Evolutionary conservation across 192 early-diverging fungal species (phyloP).

Genomic region (Rhizophagus clarus): DNA sequence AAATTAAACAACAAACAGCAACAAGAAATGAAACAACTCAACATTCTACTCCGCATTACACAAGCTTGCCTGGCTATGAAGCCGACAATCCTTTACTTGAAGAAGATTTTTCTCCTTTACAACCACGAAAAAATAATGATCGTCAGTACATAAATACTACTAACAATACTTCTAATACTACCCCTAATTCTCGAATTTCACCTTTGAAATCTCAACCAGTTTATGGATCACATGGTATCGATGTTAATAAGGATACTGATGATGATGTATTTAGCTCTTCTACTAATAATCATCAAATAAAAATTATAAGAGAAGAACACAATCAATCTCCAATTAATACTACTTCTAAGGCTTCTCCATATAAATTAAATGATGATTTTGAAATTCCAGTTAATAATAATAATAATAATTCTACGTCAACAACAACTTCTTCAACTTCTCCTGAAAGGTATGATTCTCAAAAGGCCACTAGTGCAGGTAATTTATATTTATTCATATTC

Average conservation of each 20-base stretch:
- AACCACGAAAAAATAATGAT: not conserved
- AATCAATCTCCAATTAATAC: not conserved
- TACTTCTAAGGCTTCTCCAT: not conserved
- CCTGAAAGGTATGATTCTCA: not conserved
- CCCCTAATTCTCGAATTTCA: not conserved
- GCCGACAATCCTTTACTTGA: slow-evolving; percentile 7
- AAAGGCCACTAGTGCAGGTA: not conserved
- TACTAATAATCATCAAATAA: not conserved
- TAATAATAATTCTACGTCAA: not conserved
- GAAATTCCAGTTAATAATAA: not conserved
- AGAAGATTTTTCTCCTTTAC: slow-evolving; percentile 21
- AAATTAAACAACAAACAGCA: slow-evolving; percentile 39
- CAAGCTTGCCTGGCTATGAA: slow-evolving; percentile 26
- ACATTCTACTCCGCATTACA: slow-evolving; percentile 11
- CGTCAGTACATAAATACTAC: not conserved
- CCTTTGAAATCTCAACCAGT: not conserved
- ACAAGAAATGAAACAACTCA: slow-evolving; percentile 8
- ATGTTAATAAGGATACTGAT: not conserved
- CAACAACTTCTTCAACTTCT: not conserved
- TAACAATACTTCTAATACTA: not conserved
- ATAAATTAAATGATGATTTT: not conserved
- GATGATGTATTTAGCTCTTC: not conserved
- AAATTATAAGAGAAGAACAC: not conserved
- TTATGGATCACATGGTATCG: not conserved
- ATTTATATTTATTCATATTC: not conserved